Evolutionary conservation across 768 basidiomycete genomes (phyloP).

Genomic region (Boletus fagicola): DNA sequence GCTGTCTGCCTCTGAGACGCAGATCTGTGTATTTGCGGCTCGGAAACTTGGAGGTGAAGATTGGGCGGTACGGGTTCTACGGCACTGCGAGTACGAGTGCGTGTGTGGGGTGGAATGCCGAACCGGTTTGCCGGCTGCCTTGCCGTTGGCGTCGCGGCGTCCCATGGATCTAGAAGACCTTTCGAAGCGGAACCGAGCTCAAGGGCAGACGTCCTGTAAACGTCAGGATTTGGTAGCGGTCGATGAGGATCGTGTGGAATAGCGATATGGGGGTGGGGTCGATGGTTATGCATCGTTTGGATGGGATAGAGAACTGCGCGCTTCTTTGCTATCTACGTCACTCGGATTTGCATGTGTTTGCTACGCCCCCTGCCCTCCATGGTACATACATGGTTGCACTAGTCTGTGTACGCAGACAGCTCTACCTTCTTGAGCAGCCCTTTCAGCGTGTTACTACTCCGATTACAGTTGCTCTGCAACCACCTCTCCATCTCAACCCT

Average conservation of each 20-base stretch:
- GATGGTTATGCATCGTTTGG: slow-evolving; percentile 28
- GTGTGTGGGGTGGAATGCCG: slow-evolving; percentile 24
- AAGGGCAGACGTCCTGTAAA: slow-evolving; percentile 32
- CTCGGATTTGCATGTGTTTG: slow-evolving; percentile 21
- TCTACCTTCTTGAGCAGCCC: slow-evolving; percentile 82
- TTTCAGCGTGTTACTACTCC: slow-evolving; percentile 77
- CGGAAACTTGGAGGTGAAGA: slow-evolving; percentile 43
- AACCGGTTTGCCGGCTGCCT: slow-evolving; percentile 23
- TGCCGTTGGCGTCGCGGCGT: slow-evolving; percentile 28
- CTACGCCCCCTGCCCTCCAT: not conserved
- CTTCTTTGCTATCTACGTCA: slow-evolving; percentile 14
- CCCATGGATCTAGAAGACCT: slow-evolving; percentile 36
- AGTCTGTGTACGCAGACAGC: slow-evolving; percentile 41
- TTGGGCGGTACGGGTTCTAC: slow-evolving; percentile 27
- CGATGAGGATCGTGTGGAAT: slow-evolving; percentile 39
- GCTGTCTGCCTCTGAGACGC: slow-evolving; percentile 37
- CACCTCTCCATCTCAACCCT: slow-evolving; percentile 84
- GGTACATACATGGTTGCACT: not conserved
- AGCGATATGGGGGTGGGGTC: slow-evolving; percentile 36
- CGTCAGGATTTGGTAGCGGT: slow-evolving; percentile 29
- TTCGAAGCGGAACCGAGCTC: slow-evolving; percentile 27
- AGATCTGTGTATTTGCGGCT: slow-evolving; percentile 51
- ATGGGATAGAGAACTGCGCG: not conserved
- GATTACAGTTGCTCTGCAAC: slow-evolving; percentile 84
- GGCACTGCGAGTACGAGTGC: slow-evolving; percentile 41